Conservation (phyloP, 225 moss, liverwort and hornwort species). For the Physcomitrium patens region DNA sequence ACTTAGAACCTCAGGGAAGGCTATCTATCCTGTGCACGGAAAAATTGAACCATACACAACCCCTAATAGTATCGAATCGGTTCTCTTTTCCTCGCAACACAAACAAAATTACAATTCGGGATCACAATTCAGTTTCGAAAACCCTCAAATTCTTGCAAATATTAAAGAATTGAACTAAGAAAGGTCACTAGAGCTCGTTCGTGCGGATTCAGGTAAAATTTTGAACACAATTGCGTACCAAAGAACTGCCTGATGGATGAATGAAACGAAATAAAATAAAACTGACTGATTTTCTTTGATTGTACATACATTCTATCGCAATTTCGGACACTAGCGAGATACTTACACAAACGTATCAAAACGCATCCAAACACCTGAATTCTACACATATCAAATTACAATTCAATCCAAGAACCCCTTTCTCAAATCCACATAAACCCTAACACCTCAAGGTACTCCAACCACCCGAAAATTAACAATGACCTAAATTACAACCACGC, state of each 20-base stretch:
- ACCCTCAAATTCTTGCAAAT: not conserved
- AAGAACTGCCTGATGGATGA: not conserved
- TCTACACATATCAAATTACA: not conserved
- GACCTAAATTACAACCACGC: constrained; percentile 19
- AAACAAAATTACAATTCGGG: not conserved
- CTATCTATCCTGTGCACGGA: not conserved
- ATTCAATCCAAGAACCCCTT: not conserved
- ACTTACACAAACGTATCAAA: not conserved
- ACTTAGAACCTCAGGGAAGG: constrained; percentile 16
- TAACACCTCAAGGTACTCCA: not conserved
- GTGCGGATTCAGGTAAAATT: not conserved
- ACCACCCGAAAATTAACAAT: constrained; percentile 19
- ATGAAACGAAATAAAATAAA: not conserved
- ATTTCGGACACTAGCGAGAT: too few relatives aligned
- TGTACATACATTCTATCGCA: not conserved
- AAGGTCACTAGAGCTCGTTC: not conserved
- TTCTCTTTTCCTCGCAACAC: not conserved
- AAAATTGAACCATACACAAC: not conserved
- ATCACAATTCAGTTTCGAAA: constrained; percentile 4
- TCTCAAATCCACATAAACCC: not conserved
- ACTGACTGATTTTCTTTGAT: not conserved
- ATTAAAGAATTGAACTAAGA: not conserved
- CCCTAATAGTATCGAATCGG: not conserved
- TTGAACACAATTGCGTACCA: not conserved
- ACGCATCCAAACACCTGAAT: not conserved